Evolutionary conservation across 805 yeast species (phyloP), one percentile per base, ranked within the genome.

Genomic region (Allodekkera sacchari): DNA sequence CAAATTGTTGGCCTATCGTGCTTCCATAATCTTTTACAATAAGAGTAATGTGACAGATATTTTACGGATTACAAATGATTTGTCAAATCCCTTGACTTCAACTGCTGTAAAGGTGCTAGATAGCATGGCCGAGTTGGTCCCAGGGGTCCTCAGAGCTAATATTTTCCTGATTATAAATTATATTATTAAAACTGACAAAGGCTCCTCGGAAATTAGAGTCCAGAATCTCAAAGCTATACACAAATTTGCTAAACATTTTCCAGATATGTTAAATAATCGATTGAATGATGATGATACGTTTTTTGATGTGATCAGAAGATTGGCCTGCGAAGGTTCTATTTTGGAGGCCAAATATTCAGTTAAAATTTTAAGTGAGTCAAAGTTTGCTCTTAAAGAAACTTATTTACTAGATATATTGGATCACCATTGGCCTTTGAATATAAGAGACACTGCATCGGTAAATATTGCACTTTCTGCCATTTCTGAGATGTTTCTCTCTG

Each of bases 311-410:
- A 50, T 84, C 29, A 56, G 62, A 27, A 49, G 55, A 2, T 54
- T 77, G 18, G 70, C 80, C 0, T 39, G 59, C 0, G 42, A 47
- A 1, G 89, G 89, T 0, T 53, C 69, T 3, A 73, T 83, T 1
- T 25, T 45, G 7, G 84, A 78, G 43, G 78, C 89, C 0, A 74
- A 66, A 44, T 82, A 77, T 48, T 68, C 88, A 0, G 57, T 74
- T 7, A 76, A 73, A 46, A 55, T 82, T 6, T 38, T 83, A 6
- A 65, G 74, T 3, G 57, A 72, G n/a, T 53, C 66, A 3, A 52
- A 62, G 3, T 56, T 56, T 30, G 30, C 37, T 8, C 26, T 33
- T 7, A 64, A 64, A 17, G 71, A 68, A 13, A 48, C 55, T 2
- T 52, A 60, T 8, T 48, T 65, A 4, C 49, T 59, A 1, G 53